Conservation (phyloP, 163 green algal species). For the Scenedesmus sp. region DNA sequence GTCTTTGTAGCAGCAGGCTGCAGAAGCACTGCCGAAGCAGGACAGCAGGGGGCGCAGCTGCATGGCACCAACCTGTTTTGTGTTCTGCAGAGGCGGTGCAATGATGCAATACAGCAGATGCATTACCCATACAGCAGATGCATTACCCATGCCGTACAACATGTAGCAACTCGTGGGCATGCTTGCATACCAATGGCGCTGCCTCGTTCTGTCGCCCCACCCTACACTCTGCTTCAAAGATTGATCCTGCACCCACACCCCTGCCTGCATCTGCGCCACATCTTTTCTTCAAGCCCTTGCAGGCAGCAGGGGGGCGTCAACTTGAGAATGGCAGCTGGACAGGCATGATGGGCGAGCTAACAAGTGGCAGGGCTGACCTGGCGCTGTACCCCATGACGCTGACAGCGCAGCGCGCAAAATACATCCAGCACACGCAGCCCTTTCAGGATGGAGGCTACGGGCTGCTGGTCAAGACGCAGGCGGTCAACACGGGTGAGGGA, state of each 20-base stretch:
- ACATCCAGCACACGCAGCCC: constrained; percentile 23
- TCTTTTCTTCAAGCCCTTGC: background rate
- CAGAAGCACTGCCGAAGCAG: no score
- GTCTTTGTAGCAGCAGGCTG: background rate
- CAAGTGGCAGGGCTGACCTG: no score
- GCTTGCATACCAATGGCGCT: background rate
- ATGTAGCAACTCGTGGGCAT: no score
- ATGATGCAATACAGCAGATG: no score
- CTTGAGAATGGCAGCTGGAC: constrained; percentile 42
- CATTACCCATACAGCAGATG: no score
- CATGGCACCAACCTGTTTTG: no score
- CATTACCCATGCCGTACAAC: no score
- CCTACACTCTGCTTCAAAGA: background rate
- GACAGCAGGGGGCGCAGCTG: no score
- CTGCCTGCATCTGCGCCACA: background rate
- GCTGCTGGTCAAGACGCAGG: constrained; percentile 9
- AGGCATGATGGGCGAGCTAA: background rate
- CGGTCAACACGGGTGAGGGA: background rate
- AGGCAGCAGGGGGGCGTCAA: background rate
- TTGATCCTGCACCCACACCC: background rate
- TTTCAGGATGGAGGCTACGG: constrained; percentile 30
- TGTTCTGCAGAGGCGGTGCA: no score
- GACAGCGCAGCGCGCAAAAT: background rate
- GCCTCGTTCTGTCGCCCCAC: no score
- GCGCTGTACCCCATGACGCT: no score